Evolutionary conservation across 345 rosid species (phyloP).

Genomic region (Trapa incisa): DNA sequence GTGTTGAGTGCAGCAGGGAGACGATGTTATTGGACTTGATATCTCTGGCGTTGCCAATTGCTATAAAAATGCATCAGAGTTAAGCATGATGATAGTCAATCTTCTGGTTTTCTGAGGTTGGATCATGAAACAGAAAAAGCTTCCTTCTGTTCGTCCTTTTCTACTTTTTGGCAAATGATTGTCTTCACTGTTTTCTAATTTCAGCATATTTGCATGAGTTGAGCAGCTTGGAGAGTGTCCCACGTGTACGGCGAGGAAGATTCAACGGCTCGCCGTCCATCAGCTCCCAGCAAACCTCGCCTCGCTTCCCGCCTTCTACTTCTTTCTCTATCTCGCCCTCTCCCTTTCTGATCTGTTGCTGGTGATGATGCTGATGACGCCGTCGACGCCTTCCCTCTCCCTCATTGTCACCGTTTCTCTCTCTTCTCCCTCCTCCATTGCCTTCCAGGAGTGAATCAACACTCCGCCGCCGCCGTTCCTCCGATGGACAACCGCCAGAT

Average conservation of each 20-base stretch:
- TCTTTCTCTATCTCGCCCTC: neutral
- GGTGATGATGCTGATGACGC: neutral
- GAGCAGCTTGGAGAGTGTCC: neutral
- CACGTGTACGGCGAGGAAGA: neutral
- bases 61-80: slow-evolving; percentile 41
- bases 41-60: slow-evolving; percentile 44
- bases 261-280: neutral
- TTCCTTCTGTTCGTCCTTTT: too few relatives aligned
- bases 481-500: neutral
- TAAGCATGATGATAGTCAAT: slow-evolving; percentile 5
- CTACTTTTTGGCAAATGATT: too few relatives aligned
- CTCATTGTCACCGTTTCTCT: neutral
- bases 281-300: slow-evolving; percentile 20
- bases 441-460: neutral
- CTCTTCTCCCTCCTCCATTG: slow-evolving; percentile 11
- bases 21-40: slow-evolving; percentile 73
- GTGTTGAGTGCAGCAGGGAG: slow-evolving; percentile 32
- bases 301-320: slow-evolving; percentile 15
- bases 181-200: neutral
- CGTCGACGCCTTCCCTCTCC: slow-evolving; percentile 11
- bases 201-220: neutral
- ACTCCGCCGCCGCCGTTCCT: neutral
- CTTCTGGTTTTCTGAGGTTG: neutral
- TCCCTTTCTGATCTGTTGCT: neutral
- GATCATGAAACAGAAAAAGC: too few relatives aligned